Conservation (phyloP, 305 asterid genomes). For the Solanum hybrid region DNA sequence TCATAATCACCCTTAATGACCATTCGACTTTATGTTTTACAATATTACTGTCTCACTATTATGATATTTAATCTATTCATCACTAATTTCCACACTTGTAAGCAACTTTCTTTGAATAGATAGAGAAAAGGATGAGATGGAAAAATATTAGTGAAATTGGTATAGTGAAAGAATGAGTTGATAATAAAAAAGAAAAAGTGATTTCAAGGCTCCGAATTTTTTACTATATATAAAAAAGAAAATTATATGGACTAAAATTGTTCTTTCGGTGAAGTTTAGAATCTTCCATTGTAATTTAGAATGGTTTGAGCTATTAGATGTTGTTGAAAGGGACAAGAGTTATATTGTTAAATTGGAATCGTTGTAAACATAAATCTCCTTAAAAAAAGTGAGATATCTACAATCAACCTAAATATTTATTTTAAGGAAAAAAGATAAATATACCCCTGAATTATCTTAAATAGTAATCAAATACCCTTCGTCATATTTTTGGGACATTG, state of each 20-base stretch:
- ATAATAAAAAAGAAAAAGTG: too few relatives aligned
- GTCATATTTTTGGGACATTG: too few relatives aligned
- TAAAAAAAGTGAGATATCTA: too few relatives aligned
- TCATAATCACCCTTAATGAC: not conserved
- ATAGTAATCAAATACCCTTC: rapidly evolving
- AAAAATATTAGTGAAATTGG: not conserved
- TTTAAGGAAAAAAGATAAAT: not conserved
- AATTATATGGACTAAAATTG: not conserved
- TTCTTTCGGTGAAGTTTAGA: not conserved
- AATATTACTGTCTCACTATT: not conserved
- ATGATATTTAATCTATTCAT: not conserved
- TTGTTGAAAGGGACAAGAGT: too few relatives aligned
- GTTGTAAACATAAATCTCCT: too few relatives aligned
- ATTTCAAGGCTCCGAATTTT: not conserved
- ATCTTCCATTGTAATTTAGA: not conserved
- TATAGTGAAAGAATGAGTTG: not conserved
- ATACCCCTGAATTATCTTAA: rapidly evolving
- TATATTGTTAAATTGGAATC: too few relatives aligned
- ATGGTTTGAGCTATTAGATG: not conserved
- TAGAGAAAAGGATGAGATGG: not conserved
- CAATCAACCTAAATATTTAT: not conserved
- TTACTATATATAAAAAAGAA: not conserved
- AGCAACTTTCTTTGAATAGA: too few relatives aligned
- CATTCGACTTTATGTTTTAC: not conserved
- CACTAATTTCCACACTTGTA: not conserved